Evolutionary conservation across 2,329 filamentous ascomycete genomes (phyloP), one percentile per base, ranked within the genome.

Genomic region (Aspergillus sp.): DNA sequence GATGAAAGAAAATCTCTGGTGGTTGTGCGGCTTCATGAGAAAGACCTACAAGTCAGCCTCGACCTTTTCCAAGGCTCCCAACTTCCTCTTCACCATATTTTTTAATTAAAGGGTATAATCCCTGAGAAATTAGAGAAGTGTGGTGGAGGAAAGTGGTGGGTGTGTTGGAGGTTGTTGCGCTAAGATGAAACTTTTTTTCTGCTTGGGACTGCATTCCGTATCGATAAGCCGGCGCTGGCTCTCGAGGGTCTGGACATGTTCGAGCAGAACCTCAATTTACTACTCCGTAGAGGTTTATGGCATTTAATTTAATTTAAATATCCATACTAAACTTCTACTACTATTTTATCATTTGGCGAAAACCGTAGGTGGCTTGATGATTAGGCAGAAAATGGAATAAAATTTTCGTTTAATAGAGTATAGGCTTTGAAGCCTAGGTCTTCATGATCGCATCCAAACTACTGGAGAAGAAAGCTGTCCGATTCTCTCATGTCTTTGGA

Each of bases 51-150:
- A 81, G 76, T 96, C 91, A 35, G 92, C 93, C 72, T 97, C 93
- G 66, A 96, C 87, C 83, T 97, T 97, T 79, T 97, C 93, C 75
- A 97, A 86, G 60, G 93, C 93, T 56, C 90, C 91, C 58, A 96
- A 84, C 79, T 95, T 96, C 75, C 92, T 85, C 79, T 96, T 96
- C 59, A 86, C 90, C 86, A 91, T 95, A 35, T 39, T 62, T 33
- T 24, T 51, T 43, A 43, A 40, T 54, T 40, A 46, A 31, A 52
- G 53, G 59, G 52, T 57, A 52, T 40, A 24, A 50, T 49, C 24
- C 57, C 40, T 77, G 95, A 93, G 93, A 82, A 57, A 60, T 41
- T 55, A 0, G n/a, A 24, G 51, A 9, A 27, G 33, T n/a, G n/a
- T 41, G 90, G 93, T 1, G 90, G 90, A 41, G 23, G 41, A 51